phyloP scores from a whole-genome alignment of 257 asterid species.

The Solanum virginianum region DNA sequence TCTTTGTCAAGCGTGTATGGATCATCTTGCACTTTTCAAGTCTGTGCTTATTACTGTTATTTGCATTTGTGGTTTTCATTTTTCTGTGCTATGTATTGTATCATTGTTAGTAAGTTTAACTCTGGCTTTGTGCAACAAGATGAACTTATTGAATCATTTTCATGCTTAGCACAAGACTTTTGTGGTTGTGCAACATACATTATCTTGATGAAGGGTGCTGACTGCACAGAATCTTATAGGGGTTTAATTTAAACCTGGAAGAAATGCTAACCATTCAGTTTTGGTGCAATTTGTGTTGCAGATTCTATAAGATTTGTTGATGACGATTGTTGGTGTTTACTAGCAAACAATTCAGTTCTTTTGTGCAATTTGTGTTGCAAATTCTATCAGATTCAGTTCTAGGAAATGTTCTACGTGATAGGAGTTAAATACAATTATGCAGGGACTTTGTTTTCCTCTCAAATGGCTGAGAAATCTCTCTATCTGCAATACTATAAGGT shows the following conservation, averaged over 20 bases:
- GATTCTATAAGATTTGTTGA: no score
- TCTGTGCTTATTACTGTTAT: neutral
- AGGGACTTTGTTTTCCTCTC: no score
- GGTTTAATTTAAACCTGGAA: neutral
- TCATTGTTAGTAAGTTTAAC: neutral
- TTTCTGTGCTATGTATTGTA: neutral
- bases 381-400: no score
- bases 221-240: neutral
- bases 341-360: no score
- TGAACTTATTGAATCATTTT: neutral
- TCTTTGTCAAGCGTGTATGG: neutral
- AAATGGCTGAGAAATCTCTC: no score
- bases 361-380: no score
- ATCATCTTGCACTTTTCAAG: neutral
- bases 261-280: no score
- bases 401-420: no score
- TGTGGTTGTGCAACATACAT: neutral
- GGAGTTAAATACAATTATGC: no score
- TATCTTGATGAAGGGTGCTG: neutral
- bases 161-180: neutral
- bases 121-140: neutral
- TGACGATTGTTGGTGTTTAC: no score
- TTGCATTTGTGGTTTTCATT: neutral
- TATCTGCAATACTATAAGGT: no score
- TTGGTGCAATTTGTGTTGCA: no score